A percentile compares a stretch with the other conserved stretches of the same genome.
Evolutionary conservation across 768 basidiomycete genomes (phyloP).

Genomic region (Termitomyces sp.): DNA sequence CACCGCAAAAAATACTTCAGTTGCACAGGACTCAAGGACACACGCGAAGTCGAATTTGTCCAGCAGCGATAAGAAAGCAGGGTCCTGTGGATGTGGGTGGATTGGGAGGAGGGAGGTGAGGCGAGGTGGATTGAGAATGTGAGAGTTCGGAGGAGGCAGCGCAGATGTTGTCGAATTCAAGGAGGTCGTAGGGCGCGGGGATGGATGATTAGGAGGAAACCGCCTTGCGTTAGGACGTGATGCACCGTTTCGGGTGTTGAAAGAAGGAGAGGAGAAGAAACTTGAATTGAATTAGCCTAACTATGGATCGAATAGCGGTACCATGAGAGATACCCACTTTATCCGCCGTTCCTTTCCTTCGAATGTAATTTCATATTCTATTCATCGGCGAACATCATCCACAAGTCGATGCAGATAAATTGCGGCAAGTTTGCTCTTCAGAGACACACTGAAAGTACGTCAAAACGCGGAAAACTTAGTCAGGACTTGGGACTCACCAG

Average conservation of each 20-base stretch:
- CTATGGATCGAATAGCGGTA: not conserved
- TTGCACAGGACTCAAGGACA: slow-evolving; percentile 70
- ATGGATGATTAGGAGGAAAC: slow-evolving; percentile 30
- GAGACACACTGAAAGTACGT: slow-evolving; percentile 56
- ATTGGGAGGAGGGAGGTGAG: slow-evolving; percentile 12
- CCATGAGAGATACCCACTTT: slow-evolving; percentile 35
- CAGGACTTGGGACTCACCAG: slow-evolving; percentile 35
- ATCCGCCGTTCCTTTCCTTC: slow-evolving; percentile 56
- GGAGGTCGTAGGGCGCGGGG: slow-evolving; percentile 28
- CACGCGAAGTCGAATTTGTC: slow-evolving; percentile 68
- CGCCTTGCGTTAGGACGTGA: slow-evolving; percentile 67
- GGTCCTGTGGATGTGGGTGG: slow-evolving; percentile 29
- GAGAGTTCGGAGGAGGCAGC: slow-evolving; percentile 15
- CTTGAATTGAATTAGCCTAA: slow-evolving; percentile 28
- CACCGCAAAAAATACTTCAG: slow-evolving; percentile 57
- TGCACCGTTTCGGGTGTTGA: slow-evolving; percentile 68
- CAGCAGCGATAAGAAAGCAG: slow-evolving; percentile 61
- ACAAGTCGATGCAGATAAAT: slow-evolving; percentile 69
- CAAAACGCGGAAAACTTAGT: not conserved
- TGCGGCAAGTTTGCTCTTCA: slow-evolving; percentile 71
- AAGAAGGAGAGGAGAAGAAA: slow-evolving; percentile 75
- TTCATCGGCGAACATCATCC: slow-evolving; percentile 67
- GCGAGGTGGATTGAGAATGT: slow-evolving; percentile 10
- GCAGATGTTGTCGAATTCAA: slow-evolving; percentile 19
- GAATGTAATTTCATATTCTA: slow-evolving; percentile 69